Percentiles rank a stretch among this genome's conserved stretches.
Evolutionary conservation across 306 rosid genomes (phyloP).

Genomic region (Canavalia ensiformis): DNA sequence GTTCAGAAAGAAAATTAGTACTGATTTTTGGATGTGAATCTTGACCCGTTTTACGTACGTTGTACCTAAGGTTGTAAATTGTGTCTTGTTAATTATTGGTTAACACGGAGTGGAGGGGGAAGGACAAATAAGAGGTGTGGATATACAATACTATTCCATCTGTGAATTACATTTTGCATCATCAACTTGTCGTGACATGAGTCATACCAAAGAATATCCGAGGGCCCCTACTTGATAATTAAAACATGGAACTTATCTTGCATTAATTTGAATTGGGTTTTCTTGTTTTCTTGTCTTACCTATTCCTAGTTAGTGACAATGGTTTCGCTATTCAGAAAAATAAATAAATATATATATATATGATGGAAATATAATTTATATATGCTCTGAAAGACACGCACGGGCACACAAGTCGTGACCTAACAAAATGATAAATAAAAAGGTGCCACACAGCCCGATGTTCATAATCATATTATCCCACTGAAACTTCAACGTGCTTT

Average conservation of each 20-base stretch:
- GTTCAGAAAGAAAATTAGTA: slow-evolving; percentile 20
- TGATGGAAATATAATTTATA: slow-evolving; percentile 4
- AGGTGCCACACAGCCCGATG: background rate
- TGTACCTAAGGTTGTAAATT: slow-evolving; percentile 33
- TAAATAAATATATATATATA: background rate
- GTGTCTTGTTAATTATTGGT: slow-evolving; percentile 35
- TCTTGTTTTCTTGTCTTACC: slow-evolving; percentile 49
- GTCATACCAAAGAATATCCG: slow-evolving; percentile 28
- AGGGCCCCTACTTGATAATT: slow-evolving; percentile 44
- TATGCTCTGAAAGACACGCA: slow-evolving; percentile 42
- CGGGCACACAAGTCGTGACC: slow-evolving; percentile 36
- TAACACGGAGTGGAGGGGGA: slow-evolving; percentile 23
- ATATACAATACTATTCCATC: slow-evolving; percentile 43
- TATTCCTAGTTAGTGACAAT: slow-evolving; percentile 42
- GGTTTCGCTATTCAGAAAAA: slow-evolving; percentile 30
- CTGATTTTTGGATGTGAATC: slow-evolving; percentile 15
- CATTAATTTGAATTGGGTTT: slow-evolving; percentile 47
- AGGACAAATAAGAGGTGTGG: slow-evolving; percentile 39
- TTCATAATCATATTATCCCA: slow-evolving; percentile 2
- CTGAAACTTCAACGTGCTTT: slow-evolving; percentile 25
- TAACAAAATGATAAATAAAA: slow-evolving; percentile 21
- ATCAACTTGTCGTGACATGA: slow-evolving; percentile 45
- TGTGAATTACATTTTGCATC: slow-evolving; percentile 46
- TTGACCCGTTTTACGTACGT: slow-evolving; percentile 13
- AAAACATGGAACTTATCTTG: slow-evolving; percentile 34